These are phyloP conservation scores for Termitomyces sp. DNA, from an alignment of 768 basidiomycete species.

Conservation along the genomic window DNA sequence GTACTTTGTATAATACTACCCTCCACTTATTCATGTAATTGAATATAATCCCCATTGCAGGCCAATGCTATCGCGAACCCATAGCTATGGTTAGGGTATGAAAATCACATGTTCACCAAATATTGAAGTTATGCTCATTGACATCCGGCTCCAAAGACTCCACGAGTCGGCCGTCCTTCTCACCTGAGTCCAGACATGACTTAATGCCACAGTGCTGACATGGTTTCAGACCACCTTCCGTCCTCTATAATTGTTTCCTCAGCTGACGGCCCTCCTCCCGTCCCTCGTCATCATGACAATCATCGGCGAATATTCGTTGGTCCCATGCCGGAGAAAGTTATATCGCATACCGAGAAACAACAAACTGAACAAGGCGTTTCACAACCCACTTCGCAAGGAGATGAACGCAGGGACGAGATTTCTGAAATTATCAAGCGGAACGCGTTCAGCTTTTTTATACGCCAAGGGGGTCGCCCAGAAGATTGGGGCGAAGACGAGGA, in stretches of 20 bases:
- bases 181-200: neutral
- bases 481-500: slow-evolving; percentile 65
- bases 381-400: slow-evolving; percentile 21
- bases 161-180: neutral
- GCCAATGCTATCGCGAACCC: neutral
- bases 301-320: slow-evolving; percentile 68
- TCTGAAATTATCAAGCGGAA: slow-evolving; percentile 53
- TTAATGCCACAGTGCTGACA: neutral
- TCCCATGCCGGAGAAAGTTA: slow-evolving; percentile 66
- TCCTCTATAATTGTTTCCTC: slow-evolving; percentile 19
- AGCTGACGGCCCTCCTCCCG: slow-evolving; percentile 2
- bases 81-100: slow-evolving; percentile 2
- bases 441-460: slow-evolving; percentile 62
- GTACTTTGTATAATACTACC: neutral
- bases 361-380: slow-evolving; percentile 25
- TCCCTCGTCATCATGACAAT: slow-evolving; percentile 25
- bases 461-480: slow-evolving; percentile 58
- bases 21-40: neutral
- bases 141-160: neutral
- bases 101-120: neutral
- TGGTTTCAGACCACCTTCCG: slow-evolving; percentile 11
- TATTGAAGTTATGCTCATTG: neutral
- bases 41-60: neutral
- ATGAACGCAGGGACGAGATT: slow-evolving; percentile 32
- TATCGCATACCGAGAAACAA: slow-evolving; percentile 35